Evolutionary conservation across 352 stramenopile species (phyloP), one percentile per base, ranked within the genome.

Genomic region (Globisporangium canariense): DNA sequence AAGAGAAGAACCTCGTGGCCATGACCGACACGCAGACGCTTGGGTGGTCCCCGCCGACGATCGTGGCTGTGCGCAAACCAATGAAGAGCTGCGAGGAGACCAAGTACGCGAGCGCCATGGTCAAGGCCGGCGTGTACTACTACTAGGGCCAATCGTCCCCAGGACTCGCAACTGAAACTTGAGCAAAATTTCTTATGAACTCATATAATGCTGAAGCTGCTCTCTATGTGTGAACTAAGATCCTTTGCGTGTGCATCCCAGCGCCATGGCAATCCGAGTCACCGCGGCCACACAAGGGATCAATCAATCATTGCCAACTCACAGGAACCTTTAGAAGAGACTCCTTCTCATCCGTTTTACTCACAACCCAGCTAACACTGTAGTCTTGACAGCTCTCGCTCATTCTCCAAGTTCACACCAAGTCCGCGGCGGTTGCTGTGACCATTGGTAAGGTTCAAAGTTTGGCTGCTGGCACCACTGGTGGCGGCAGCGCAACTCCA

Each of bases 101-200:
- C 8, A 69, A 73, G 28, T 88, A 77, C 66, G 79, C 81, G 30
- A 86, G 77, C 70, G 81, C 79, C 55, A 91, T 89, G 79, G 76
- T 89, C 64, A 91, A 91, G 62, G 81, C 79, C 2, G 81, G 79
- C 41, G 78, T 89, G 46, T 88, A 88, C 68, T 91, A 91, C 68
- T 88, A 88, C 65, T 91, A 78, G 65, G 18, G 0, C 14, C 4
- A 20, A 20, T 11, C 6, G 22, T 16, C 9, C 9, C 46, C 10
- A 52, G 32, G 32, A 36, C 32, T 36, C 32, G 2, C 32, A 8
- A 36, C 7, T 36, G 32, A 36, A 36, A 36, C 7, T 3, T 8
- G 32, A 36, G 25, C 25, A 28, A 28, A 1, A 28, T 28, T 28
- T 28, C 25, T 28, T 28, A 28, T 28, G 25, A 28, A 28, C 25